Conservation (phyloP, 306 rosid species). For the Mucuna pruriens region DNA sequence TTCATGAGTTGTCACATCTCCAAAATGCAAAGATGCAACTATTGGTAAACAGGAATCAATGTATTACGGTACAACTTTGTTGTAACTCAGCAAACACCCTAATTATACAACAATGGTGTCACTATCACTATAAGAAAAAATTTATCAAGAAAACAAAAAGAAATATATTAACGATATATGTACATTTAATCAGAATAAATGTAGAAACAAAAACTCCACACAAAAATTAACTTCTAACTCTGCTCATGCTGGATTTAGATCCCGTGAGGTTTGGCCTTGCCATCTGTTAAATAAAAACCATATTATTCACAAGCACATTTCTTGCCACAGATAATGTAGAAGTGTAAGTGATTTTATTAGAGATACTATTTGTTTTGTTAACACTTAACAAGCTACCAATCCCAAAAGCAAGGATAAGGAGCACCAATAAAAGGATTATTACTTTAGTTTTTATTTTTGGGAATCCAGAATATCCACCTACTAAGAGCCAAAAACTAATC, state of each 20-base stretch:
- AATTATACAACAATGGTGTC: slow-evolving; percentile 47
- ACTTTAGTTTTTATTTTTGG: too few relatives aligned
- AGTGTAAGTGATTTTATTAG: neutral
- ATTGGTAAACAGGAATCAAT: slow-evolving; percentile 23
- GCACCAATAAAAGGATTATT: too few relatives aligned
- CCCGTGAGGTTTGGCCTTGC: slow-evolving; percentile 85
- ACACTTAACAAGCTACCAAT: neutral
- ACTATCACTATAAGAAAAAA: slow-evolving; percentile 46
- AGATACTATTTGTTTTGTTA: neutral
- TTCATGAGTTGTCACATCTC: neutral
- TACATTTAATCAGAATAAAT: slow-evolving; percentile 56
- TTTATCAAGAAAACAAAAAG: slow-evolving; percentile 30
- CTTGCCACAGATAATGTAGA: neutral
- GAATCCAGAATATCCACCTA: too few relatives aligned
- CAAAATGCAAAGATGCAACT: slow-evolving; percentile 15
- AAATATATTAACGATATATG: slow-evolving; percentile 51
- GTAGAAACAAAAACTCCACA: slow-evolving; percentile 46
- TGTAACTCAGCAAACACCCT: slow-evolving; percentile 46
- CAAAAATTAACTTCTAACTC: slow-evolving; percentile 35
- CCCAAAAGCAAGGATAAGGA: neutral
- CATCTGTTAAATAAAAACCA: slow-evolving; percentile 68
- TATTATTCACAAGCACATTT: slow-evolving; percentile 15
- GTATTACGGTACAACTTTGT: slow-evolving; percentile 46
- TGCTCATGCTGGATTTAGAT: slow-evolving; percentile 65
- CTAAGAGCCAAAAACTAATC: too few relatives aligned